phyloP scores from a whole-genome alignment of 2,329 filamentous ascomycete species.

The Penicillium paneum region DNA sequence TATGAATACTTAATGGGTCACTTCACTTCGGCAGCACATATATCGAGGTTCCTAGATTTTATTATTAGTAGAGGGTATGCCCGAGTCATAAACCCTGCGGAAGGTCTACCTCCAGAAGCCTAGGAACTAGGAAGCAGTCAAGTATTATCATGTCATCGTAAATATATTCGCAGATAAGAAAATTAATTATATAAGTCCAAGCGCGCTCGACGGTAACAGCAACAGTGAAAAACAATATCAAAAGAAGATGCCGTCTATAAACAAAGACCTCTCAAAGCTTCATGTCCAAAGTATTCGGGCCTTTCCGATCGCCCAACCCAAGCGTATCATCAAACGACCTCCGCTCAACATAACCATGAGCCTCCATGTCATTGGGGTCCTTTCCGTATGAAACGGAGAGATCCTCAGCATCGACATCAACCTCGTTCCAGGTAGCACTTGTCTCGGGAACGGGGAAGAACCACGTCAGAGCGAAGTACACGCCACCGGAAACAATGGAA shows the following conservation, averaged over 20 bases:
- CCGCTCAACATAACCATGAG: constrained; percentile 9
- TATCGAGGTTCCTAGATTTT: too few species aligned
- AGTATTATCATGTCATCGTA: constrained; percentile 12
- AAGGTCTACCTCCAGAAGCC: background rate
- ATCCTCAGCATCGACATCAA: constrained; percentile 46
- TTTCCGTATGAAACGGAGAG: constrained; percentile 34
- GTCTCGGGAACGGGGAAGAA: constrained; percentile 70
- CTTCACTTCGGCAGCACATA: too few species aligned
- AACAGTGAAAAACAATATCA: background rate
- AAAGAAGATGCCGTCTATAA: background rate
- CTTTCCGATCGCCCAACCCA: constrained; percentile 21
- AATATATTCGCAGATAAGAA: background rate
- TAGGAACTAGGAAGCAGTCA: background rate
- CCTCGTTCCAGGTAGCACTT: constrained; percentile 74
- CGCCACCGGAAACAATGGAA: constrained; percentile 63
- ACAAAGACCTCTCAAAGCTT: constrained; percentile 12
- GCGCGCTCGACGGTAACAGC: background rate
- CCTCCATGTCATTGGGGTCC: constrained; percentile 29
- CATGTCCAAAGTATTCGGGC: constrained; percentile 13
- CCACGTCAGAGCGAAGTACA: constrained; percentile 70
- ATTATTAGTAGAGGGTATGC: background rate
- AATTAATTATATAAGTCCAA: background rate
- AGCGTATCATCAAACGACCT: constrained; percentile 10
- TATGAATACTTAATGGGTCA: too few species aligned
- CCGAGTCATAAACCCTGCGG: background rate